Evolutionary conservation across 768 basidiomycete genomes (phyloP).

Genomic region (Agaricus sinodeliciosus): DNA sequence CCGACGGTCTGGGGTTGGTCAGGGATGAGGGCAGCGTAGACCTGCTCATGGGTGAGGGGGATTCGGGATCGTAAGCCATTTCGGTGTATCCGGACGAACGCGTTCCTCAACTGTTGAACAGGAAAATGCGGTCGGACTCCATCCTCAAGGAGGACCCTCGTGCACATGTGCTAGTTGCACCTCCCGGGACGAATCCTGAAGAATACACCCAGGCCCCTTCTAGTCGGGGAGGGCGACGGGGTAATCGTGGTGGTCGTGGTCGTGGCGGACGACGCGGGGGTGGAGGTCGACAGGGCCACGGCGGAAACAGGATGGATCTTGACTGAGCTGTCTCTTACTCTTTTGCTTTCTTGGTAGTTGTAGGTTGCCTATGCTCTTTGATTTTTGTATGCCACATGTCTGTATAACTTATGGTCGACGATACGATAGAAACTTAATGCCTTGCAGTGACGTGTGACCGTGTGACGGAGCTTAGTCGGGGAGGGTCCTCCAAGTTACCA

Average conservation of each 20-base stretch:
- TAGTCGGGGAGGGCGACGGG: slow-evolving; percentile 21
- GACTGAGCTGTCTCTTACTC: slow-evolving; percentile 29
- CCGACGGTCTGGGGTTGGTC: slow-evolving; percentile 45
- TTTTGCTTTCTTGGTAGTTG: slow-evolving; percentile 10
- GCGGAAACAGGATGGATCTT: slow-evolving; percentile 44
- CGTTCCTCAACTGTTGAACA: slow-evolving; percentile 20
- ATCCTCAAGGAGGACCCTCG: slow-evolving; percentile 58
- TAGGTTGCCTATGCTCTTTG: slow-evolving; percentile 10
- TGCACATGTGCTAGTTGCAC: slow-evolving; percentile 60
- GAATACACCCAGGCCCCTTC: slow-evolving; percentile 35
- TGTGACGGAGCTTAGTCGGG: not conserved
- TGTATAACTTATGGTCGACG: slow-evolving; percentile 1
- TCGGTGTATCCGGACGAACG: not conserved
- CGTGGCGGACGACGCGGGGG: slow-evolving; percentile 30
- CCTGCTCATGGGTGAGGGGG: slow-evolving; percentile 49
- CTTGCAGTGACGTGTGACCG: slow-evolving; percentile 1
- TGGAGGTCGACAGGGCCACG: slow-evolving; percentile 29
- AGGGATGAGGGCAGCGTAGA: slow-evolving; percentile 50
- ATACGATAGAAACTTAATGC: slow-evolving; percentile 1
- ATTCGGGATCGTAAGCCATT: slow-evolving; percentile 49
- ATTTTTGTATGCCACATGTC: slow-evolving; percentile 1
- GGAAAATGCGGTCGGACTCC: slow-evolving; percentile 84
- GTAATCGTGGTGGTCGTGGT: slow-evolving; percentile 25
- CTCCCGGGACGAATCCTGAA: slow-evolving; percentile 53
- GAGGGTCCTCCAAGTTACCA: too few species aligned